Evolutionary conservation across 495 filamentous ascomycete genomes (phyloP).

Genomic region (Podospora appendiculata): DNA sequence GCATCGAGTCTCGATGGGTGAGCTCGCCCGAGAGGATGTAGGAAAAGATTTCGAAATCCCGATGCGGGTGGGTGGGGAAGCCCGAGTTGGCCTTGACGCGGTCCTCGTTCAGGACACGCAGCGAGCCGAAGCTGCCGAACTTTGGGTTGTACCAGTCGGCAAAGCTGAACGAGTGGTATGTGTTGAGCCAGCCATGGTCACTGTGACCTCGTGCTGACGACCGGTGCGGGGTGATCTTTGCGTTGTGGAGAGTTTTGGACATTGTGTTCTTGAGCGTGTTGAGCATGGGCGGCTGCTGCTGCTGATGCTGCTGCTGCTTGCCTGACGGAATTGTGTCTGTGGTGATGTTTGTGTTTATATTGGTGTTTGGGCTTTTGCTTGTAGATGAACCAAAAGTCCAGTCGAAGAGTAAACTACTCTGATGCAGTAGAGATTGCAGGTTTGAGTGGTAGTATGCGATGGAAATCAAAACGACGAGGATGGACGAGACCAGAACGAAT

Average conservation of each 20-base stretch:
- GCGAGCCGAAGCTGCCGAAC: slow-evolving; percentile 56
- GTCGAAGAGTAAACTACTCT: background rate
- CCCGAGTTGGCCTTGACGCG: slow-evolving; percentile 59
- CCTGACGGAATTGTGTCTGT: background rate
- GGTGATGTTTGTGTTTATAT: background rate
- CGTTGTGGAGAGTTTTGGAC: slow-evolving; percentile 51
- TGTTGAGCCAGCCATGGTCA: slow-evolving; percentile 78
- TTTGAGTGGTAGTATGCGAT: slow-evolving; percentile 14
- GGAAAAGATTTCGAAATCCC: slow-evolving; percentile 76
- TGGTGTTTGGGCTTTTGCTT: too few relatives aligned
- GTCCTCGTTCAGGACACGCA: slow-evolving; percentile 80
- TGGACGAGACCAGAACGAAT: background rate
- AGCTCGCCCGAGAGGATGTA: slow-evolving; percentile 75
- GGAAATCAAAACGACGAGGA: slow-evolving; percentile 10
- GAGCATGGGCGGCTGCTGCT: slow-evolving; percentile 6
- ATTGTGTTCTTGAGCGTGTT: slow-evolving; percentile 27
- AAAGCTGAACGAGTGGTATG: slow-evolving; percentile 77
- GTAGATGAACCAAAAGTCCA: background rate
- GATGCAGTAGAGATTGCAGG: slow-evolving; percentile 6
- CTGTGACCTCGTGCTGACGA: slow-evolving; percentile 60
- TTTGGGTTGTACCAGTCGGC: slow-evolving; percentile 62
- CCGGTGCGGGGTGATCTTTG: slow-evolving; percentile 54
- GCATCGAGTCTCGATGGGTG: slow-evolving; percentile 72
- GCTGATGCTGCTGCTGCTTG: background rate
- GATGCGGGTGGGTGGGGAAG: slow-evolving; percentile 75